phyloP scores from a whole-genome alignment of 495 filamentous ascomycete genomes.

The Daldinia childiae region DNA sequence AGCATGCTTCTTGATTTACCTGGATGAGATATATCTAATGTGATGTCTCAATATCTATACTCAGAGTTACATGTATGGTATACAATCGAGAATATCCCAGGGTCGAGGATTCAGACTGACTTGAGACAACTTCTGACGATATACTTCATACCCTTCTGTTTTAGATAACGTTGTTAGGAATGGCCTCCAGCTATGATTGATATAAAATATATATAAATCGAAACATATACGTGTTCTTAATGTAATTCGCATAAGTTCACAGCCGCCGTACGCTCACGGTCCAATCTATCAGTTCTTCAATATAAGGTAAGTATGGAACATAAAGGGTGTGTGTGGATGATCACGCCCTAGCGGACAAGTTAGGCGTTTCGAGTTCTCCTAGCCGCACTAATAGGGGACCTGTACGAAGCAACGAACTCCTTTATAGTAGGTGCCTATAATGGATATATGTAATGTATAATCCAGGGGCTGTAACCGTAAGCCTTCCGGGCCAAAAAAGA shows the following conservation, averaged over 20 bases:
- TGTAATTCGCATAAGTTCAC: constrained; percentile 13
- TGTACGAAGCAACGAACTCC: constrained; percentile 19
- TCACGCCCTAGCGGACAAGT: constrained; percentile 26
- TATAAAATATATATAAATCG: not conserved
- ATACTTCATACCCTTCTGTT: not conserved
- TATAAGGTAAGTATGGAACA: constrained; percentile 12
- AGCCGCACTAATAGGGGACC: constrained; percentile 24
- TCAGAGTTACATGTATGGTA: not conserved
- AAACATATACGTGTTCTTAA: constrained; percentile 17
- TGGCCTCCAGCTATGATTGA: not conserved
- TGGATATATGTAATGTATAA: constrained; percentile 5
- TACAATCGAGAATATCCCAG: not conserved
- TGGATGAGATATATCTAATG: not conserved
- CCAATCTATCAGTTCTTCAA: constrained; percentile 1
- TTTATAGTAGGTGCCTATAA: not conserved
- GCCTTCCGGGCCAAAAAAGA: constrained; percentile 23
- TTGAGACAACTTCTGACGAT: not conserved
- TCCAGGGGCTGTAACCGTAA: constrained; percentile 10
- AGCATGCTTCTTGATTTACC: not conserved
- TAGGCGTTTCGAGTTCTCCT: constrained; percentile 42
- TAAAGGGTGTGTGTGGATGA: constrained; percentile 22
- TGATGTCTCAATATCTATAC: too few relatives aligned
- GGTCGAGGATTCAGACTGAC: too few relatives aligned
- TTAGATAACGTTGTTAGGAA: constrained; percentile 1
- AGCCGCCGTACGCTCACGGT: not conserved